Evolutionary conservation across 2,329 filamentous ascomycete genomes (phyloP), one percentile per base, ranked within the genome.

Genomic region (Penicillium freii): DNA sequence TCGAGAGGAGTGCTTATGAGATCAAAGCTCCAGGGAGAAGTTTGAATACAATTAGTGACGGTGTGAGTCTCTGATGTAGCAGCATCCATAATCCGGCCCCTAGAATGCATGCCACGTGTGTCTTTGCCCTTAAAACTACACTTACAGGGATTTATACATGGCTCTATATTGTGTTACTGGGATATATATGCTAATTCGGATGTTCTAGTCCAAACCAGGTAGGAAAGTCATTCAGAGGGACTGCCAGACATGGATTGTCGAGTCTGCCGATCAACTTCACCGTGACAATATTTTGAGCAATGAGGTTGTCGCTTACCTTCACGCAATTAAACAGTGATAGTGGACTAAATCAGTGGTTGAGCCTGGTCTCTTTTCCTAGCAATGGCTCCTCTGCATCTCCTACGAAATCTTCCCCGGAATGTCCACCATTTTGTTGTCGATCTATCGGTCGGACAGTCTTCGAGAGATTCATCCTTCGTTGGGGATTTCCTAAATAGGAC

Each of bases 161-260:
- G n/a, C 4, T 15, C 27, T 17, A 3, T 33, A 17, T 33, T 17
- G 2, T n/a, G 3, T 21, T 29, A 17, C 11, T 17, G 3, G n/a
- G 10, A 42, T 48, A 29, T 31, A 9, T 25, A 13, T 11, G 9
- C 43, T 54, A 23, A 54, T 47, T 6, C 13, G 23, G 23, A 17
- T n/a, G 11, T 48, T n/a, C 8, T 39, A 45, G 56, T 5, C n/a
- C 29, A 33, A 43, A 27, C n/a, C 8, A 27, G 34, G 56, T 8
- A 59, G 49, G 36, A 71, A 58, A 54, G 51, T 74, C 39, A 58
- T 34, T n/a, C 70, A 71, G 42, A 67, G 63, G 33, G 61, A 75
- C 42, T 76, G 72, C 48, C 71, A 76, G 62, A 73, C 71, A 11
- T 76, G 72, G 73, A 69, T 73, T 49, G 63, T 74, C 6, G 71